A percentile compares a stretch with the other conserved stretches of the same genome.
Evolutionary conservation across 164 flowering plant species (phyloP).

Genomic region (Chloranthus sessilifolius): DNA sequence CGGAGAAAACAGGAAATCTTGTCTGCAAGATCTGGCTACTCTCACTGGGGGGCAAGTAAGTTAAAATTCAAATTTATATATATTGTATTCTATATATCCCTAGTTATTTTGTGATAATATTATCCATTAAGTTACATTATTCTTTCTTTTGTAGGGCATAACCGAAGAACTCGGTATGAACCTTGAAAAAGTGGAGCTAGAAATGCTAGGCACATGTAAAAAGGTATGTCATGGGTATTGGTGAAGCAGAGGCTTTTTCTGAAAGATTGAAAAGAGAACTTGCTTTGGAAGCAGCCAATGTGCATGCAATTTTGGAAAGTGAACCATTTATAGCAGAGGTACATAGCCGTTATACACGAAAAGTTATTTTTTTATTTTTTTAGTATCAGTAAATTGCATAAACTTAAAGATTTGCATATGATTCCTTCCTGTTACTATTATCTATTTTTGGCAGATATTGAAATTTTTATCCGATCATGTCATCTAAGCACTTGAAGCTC

Average conservation of each 20-base stretch:
- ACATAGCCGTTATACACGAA: too few relatives aligned
- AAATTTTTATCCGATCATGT: too few relatives aligned
- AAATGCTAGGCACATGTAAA: conserved; percentile 78
- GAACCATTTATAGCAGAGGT: conserved; percentile 94
- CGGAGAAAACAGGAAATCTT: conserved; percentile 90
- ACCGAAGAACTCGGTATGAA: conserved; percentile 88
- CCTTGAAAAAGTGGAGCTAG: conserved; percentile 66
- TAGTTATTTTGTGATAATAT: background rate
- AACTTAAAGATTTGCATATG: too few relatives aligned
- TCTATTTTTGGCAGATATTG: too few relatives aligned
- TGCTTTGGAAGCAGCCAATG: conserved; percentile 99
- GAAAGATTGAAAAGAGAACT: conserved; percentile 97
- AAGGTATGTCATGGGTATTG: conserved; percentile 99
- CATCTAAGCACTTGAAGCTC: too few relatives aligned
- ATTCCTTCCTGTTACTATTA: too few relatives aligned
- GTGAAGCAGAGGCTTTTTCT: conserved; percentile 99
- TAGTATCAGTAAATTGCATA: too few relatives aligned
- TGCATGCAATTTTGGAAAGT: conserved; percentile 95
- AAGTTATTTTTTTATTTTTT: too few relatives aligned
- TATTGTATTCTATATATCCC: background rate
- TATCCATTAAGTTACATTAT: background rate
- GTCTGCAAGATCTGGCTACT: conserved; percentile 75
- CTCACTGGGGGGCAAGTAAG: conserved; percentile 75
- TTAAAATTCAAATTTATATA: background rate
- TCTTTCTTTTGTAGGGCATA: conserved; percentile 40